These are phyloP conservation scores for Guyanaporus albipodus DNA, from an alignment of 768 basidiomycete genomes.

Conservation along the genomic window DNA sequence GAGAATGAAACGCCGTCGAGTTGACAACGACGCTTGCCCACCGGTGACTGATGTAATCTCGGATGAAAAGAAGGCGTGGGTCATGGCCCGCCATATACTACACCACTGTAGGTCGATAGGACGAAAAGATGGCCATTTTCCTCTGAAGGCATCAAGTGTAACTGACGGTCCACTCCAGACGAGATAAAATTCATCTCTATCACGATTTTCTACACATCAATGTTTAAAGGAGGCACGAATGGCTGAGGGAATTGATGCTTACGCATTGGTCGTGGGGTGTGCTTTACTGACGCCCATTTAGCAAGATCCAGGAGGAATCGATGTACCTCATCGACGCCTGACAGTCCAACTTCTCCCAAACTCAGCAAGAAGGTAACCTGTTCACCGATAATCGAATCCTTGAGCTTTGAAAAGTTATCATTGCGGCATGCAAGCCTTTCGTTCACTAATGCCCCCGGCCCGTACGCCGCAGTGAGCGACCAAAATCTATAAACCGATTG, in stretches of 20 bases:
- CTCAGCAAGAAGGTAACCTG: slow-evolving; percentile 5
- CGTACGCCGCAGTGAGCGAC: slow-evolving; percentile 16
- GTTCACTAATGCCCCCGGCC: neutral
- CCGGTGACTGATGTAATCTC: neutral
- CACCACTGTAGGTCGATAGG: slow-evolving; percentile 1
- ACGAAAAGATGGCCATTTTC: slow-evolving; percentile 6
- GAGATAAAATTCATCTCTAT: slow-evolving; percentile 5
- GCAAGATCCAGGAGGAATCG: slow-evolving; percentile 19
- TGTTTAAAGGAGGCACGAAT: neutral
- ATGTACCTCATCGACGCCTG: slow-evolving; percentile 19
- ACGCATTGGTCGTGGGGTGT: neutral
- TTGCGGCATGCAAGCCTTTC: neutral
- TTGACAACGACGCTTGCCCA: neutral
- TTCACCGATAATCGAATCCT: slow-evolving; percentile 4
- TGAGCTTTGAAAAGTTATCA: neutral
- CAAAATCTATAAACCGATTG: slow-evolving; percentile 31
- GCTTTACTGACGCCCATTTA: slow-evolving; percentile 10
- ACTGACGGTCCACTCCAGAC: slow-evolving; percentile 14
- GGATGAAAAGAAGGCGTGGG: neutral
- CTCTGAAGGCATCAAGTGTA: slow-evolving; percentile 7
- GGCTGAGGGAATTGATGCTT: neutral
- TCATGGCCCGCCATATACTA: slow-evolving; percentile 10
- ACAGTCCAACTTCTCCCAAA: slow-evolving; percentile 14
- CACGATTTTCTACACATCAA: neutral
- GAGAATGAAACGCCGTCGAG: slow-evolving; percentile 17